Conservation (phyloP, 768 basidiomycete genomes). For the Fomitopsis pulvina region DNA sequence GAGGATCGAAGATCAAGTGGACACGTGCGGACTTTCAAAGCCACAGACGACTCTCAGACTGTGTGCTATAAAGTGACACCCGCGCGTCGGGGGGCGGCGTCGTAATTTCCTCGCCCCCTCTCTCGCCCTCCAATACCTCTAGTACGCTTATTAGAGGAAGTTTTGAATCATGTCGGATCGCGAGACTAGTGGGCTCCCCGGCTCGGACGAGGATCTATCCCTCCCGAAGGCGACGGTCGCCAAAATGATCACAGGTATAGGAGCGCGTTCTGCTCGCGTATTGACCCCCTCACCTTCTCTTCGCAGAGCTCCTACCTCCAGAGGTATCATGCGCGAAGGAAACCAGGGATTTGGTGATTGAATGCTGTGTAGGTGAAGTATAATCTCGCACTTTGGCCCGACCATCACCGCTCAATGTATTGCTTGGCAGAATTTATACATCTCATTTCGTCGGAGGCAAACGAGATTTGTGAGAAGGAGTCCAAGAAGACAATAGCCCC, state of each 20-base stretch:
- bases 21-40: constrained; percentile 38
- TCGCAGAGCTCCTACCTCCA: constrained; percentile 76
- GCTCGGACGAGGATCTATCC: constrained; percentile 87
- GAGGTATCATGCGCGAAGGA: constrained; percentile 92
- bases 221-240: constrained; percentile 96
- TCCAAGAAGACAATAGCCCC: constrained; percentile 99
- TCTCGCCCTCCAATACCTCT: constrained; percentile 3
- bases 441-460: constrained; percentile 93
- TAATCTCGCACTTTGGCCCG: neutral
- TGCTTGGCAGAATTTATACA: constrained; percentile 87
- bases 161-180: constrained; percentile 76
- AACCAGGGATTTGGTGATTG: constrained; percentile 93
- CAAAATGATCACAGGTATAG: constrained; percentile 89
- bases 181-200: constrained; percentile 57
- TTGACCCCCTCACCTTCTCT: neutral
- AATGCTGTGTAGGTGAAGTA: constrained; percentile 97
- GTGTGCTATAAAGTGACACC: constrained; percentile 13
- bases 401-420: neutral
- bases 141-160: neutral
- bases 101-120: constrained; percentile 3
- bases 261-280: constrained; percentile 5
- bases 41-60: constrained; percentile 11
- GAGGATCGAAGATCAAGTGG: constrained; percentile 25
- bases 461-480: constrained; percentile 96
- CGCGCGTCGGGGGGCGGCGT: constrained; percentile 3